phyloP scores from a whole-genome alignment of 495 filamentous ascomycete genomes.

The Penicillium samsonianum region DNA sequence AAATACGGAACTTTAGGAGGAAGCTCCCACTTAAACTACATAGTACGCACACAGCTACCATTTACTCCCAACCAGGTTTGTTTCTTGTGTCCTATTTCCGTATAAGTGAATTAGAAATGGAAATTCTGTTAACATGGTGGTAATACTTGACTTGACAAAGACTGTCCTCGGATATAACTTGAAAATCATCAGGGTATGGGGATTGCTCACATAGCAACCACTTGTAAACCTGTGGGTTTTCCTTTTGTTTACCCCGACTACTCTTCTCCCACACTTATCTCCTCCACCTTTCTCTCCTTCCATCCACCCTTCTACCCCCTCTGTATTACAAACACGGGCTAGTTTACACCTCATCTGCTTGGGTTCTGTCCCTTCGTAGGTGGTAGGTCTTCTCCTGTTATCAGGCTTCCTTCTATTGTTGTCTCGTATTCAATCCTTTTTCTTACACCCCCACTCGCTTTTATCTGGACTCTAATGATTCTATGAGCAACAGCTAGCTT shows the following conservation, averaged over 20 bases:
- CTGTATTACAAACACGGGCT: not conserved
- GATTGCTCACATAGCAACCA: not conserved
- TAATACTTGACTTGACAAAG: too few species aligned
- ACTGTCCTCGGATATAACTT: not conserved
- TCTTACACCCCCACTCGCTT: not conserved
- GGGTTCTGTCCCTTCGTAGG: not conserved
- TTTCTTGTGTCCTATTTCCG: not conserved
- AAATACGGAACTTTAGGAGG: too few species aligned
- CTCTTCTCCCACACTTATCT: not conserved
- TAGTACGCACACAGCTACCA: too few species aligned
- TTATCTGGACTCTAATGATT: not conserved
- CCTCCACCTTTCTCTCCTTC: not conserved
- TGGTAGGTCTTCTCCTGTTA: not conserved
- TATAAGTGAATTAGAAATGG: not conserved
- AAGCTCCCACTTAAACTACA: too few species aligned
- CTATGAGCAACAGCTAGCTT: not conserved
- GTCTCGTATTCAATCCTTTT: not conserved
- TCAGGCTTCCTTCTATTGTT: not conserved
- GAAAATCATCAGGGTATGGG: not conserved
- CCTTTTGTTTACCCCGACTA: not conserved
- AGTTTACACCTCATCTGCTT: not conserved
- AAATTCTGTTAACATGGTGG: not conserved
- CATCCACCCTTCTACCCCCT: not conserved
- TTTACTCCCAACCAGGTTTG: too few species aligned
- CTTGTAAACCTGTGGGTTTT: not conserved